These are phyloP conservation scores for Musa schizocarpa DNA, from an alignment of 176 grass and related monocot species.

Conservation along the genomic window DNA sequence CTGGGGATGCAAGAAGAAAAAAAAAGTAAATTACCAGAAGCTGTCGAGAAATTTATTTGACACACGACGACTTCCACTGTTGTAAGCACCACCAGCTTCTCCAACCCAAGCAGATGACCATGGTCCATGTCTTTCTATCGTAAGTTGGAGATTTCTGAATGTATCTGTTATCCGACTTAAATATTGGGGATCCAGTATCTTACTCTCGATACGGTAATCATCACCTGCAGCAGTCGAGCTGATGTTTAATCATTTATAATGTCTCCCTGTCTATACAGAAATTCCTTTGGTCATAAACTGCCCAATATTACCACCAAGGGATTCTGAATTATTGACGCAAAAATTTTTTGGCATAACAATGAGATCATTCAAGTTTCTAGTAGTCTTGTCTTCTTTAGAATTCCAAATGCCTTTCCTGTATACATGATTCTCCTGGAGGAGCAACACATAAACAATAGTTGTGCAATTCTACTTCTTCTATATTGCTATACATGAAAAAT, in stretches of 20 bases:
- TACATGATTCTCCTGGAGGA: no score
- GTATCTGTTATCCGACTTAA: slow-evolving; percentile 47
- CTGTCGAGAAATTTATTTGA: slow-evolving; percentile 91
- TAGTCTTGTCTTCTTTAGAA: no score
- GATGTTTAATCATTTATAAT: slow-evolving; percentile 6
- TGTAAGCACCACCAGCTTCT: slow-evolving; percentile 89
- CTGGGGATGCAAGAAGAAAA: slow-evolving; percentile 1
- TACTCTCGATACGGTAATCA: slow-evolving; percentile 51
- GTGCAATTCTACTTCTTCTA: no score
- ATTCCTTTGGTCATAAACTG: neutral
- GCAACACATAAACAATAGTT: no score
- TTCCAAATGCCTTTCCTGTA: no score
- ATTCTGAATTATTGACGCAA: no score
- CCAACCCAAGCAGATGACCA: slow-evolving; percentile 90
- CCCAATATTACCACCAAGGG: no score
- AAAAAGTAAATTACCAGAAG: slow-evolving; percentile 64
- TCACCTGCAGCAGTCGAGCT: slow-evolving; percentile 46
- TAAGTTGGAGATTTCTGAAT: slow-evolving; percentile 79
- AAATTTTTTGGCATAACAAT: no score
- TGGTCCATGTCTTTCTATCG: slow-evolving; percentile 58
- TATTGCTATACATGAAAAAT: no score
- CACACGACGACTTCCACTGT: slow-evolving; percentile 68
- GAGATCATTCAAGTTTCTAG: no score
- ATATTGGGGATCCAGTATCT: slow-evolving; percentile 68
- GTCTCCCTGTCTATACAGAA: neutral